These are phyloP conservation scores for Trametes versicolor DNA, from an alignment of 1,284 basidiomycete genomes.

Conservation along the genomic window DNA sequence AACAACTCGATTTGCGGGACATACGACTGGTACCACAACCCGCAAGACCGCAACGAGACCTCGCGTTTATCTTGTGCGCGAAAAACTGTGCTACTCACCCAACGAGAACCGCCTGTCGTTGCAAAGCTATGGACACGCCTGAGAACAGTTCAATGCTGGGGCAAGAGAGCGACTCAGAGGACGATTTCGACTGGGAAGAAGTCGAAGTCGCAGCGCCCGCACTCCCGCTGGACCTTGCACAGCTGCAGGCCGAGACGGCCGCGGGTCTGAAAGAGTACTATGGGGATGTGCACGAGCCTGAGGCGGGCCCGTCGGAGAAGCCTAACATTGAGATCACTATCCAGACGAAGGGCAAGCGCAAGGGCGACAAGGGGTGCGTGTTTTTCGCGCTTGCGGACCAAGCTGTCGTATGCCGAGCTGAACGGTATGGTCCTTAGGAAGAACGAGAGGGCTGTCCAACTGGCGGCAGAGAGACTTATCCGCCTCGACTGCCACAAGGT, in stretches of 20 bases:
- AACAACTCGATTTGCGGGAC: too few relatives aligned
- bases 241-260: slow-evolving; percentile 10
- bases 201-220: slow-evolving; percentile 47
- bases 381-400: too few relatives aligned
- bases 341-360: slow-evolving; percentile 52
- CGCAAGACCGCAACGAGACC: background rate
- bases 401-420: background rate
- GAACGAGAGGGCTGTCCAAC: slow-evolving; percentile 51
- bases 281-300: slow-evolving; percentile 24
- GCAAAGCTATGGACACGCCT: slow-evolving; percentile 11
- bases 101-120: background rate
- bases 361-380: slow-evolving; percentile 43
- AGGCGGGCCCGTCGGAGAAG: slow-evolving; percentile 36
- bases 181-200: slow-evolving; percentile 58
- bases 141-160: slow-evolving; percentile 31
- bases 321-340: slow-evolving; percentile 69
- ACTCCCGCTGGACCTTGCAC: slow-evolving; percentile 13
- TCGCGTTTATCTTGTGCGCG: background rate
- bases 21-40: too few relatives aligned
- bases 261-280: slow-evolving; percentile 24
- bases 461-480: slow-evolving; percentile 71
- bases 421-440: slow-evolving; percentile 51
- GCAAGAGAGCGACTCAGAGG: slow-evolving; percentile 45
- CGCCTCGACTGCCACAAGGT: slow-evolving; percentile 88
- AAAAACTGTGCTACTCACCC: background rate